Percentiles rank a stretch among this genome's conserved stretches.
Conservation (phyloP, 768 basidiomycete species). For the Amanita muscaria region DNA sequence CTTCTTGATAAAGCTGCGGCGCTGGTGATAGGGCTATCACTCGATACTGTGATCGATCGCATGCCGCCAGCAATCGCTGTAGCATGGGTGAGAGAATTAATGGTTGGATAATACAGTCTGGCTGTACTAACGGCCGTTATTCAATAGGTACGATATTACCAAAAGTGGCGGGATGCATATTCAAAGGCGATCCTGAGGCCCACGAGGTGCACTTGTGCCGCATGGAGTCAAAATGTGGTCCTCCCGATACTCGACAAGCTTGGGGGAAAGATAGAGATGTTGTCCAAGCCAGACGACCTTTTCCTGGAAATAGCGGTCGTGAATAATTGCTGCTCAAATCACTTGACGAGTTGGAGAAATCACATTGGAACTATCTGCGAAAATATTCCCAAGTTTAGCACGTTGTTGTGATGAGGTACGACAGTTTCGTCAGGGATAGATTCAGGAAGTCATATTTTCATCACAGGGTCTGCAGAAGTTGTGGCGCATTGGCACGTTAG, state of each 20-base stretch:
- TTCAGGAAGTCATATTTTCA: no score
- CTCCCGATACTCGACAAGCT: neutral
- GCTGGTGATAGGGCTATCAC: slow-evolving; percentile 4
- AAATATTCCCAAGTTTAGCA: neutral
- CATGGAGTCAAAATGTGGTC: neutral
- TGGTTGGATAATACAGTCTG: no score
- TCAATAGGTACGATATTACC: slow-evolving; percentile 4
- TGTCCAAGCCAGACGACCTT: neutral
- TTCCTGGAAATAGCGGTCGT: neutral
- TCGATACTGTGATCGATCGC: neutral
- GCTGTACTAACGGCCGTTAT: neutral
- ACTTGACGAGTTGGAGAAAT: slow-evolving; percentile 1
- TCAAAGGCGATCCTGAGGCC: neutral
- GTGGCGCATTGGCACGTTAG: no score
- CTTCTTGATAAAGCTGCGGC: slow-evolving; percentile 15
- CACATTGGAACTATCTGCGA: neutral
- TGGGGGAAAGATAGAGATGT: slow-evolving; percentile 1
- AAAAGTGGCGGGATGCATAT: slow-evolving; percentile 4
- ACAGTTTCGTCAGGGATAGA: no score
- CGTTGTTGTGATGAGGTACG: no score
- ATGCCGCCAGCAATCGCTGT: slow-evolving; percentile 3
- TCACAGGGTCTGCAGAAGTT: no score
- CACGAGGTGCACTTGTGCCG: neutral
- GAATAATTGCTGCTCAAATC: neutral
- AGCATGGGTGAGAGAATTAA: neutral